A percentile compares a stretch with the other conserved stretches of the same genome.
Conservation (phyloP, 306 rosid genomes). For the Castanea mollissima region DNA sequence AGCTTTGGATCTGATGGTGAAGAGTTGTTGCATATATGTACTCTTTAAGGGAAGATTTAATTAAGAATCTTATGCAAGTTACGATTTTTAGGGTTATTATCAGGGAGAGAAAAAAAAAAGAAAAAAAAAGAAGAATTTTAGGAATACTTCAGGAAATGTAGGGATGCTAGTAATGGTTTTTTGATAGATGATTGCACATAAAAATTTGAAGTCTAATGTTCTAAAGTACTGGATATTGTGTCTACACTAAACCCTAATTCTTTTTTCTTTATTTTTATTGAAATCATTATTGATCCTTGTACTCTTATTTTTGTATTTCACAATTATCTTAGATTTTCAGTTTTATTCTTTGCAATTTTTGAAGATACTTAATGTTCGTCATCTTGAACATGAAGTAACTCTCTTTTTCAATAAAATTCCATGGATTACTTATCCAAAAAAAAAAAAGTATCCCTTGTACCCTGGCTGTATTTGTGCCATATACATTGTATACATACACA, state of each 20-base stretch:
- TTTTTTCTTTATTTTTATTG: too few species aligned
- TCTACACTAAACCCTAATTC: too few species aligned
- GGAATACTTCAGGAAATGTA: background rate
- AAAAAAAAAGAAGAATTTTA: background rate
- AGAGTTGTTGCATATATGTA: constrained; percentile 39
- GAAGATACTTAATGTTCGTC: too few species aligned
- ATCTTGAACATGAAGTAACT: too few species aligned
- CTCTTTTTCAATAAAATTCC: too few species aligned
- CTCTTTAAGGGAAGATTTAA: constrained; percentile 8
- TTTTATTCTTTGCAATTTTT: too few species aligned
- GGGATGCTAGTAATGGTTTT: background rate
- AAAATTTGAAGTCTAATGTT: background rate
- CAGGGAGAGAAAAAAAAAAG: background rate
- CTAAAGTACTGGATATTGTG: background rate
- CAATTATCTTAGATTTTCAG: too few species aligned
- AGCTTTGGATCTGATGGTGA: constrained; percentile 78
- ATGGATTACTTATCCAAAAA: too few species aligned
- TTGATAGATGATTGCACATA: background rate
- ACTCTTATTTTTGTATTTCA: too few species aligned
- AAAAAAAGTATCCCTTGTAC: background rate
- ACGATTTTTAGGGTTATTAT: background rate
- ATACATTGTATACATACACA: background rate
- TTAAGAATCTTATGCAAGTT: constrained; percentile 17
- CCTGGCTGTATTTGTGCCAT: background rate
- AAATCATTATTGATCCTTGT: too few species aligned